Evolutionary conservation across 2,329 filamentous ascomycete species (phyloP), one percentile per base, ranked within the genome.

Genomic region (Dactylellina leptospora): DNA sequence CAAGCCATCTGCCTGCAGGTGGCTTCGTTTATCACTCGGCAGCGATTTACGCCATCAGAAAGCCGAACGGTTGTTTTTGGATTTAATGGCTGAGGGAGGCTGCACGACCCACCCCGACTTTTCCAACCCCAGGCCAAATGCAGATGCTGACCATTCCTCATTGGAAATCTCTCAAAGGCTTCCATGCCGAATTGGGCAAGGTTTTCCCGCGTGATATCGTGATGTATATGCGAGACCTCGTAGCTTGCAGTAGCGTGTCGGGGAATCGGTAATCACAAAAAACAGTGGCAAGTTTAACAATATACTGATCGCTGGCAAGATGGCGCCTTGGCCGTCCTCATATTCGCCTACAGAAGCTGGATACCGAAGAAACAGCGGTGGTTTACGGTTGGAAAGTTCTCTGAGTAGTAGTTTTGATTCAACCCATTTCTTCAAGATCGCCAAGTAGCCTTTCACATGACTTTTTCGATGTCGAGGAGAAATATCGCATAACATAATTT

Each of bases 181-280:
- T 33, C 45, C 13, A 13, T 20, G 28, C 51, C 25, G 50, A 48
- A 47, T 38, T 30, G 44, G 61, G 59, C 20, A 72, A 59, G 25
- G n/a, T 42, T 47, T 60, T 53, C 45, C 33, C 42, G 60, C 44
- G 30, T 40, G 23, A 50, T 54, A 71, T 63, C 45, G 42, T 44
- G 58, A 71, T 33, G 27, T 55, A 18, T 50, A 45, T 72, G 68
- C 68, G 44, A 58, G 66, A 36, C 50, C 55, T 56, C 38, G 40
- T 18, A 48, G 6, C 28, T 22, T 59, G 68, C 68, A 72, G 68
- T 72, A 72, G 68, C 59, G 59, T 53, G 53, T 44, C 68, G 68
- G 68, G 68, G 68, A 72, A 64, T 64, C 59, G 59, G 68, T 61
- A 47, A 59, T 58, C 16, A 23, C n/a, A 47, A 45, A 50, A n/a